phyloP scores from a whole-genome alignment of 495 filamentous ascomycete species.

The Xylaria grammica region DNA sequence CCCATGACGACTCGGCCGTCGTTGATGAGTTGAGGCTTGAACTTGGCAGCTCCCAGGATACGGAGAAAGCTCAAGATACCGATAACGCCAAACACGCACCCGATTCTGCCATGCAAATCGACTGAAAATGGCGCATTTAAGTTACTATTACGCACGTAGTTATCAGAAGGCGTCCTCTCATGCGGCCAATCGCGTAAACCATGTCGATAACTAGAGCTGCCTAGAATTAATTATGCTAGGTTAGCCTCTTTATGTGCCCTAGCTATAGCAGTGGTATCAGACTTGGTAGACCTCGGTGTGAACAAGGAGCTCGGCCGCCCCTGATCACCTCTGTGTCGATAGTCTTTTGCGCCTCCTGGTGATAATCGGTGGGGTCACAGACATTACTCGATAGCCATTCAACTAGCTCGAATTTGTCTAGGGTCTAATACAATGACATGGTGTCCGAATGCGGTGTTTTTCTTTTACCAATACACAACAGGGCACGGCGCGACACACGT shows the following conservation, averaged over 20 bases:
- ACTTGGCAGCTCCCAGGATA: conserved; percentile 3
- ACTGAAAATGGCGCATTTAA: conserved; percentile 21
- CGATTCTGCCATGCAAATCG: conserved; percentile 36
- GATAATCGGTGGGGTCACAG: neutral
- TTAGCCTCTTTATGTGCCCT: neutral
- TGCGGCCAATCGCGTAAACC: neutral
- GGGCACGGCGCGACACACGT: no score
- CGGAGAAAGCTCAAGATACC: conserved; percentile 8
- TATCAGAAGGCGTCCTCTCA: neutral
- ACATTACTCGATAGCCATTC: conserved; percentile 2
- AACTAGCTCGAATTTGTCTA: neutral
- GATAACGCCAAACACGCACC: conserved; percentile 12
- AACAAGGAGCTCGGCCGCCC: neutral
- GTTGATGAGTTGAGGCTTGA: conserved; percentile 25
- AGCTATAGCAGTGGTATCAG: neutral
- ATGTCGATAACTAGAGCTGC: neutral
- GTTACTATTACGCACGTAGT: neutral
- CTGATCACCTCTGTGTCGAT: neutral
- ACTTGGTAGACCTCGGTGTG: neutral
- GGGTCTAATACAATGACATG: neutral
- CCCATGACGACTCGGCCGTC: conserved; percentile 23
- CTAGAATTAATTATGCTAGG: neutral
- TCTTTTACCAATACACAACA: conserved; percentile 2
- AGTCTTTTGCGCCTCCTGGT: neutral
- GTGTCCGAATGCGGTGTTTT: neutral